A percentile compares a stretch with the other conserved stretches of the same genome.
phyloP scores from a whole-genome alignment of 176 grass and related monocot genomes.

The Calamus simplicifolius region DNA sequence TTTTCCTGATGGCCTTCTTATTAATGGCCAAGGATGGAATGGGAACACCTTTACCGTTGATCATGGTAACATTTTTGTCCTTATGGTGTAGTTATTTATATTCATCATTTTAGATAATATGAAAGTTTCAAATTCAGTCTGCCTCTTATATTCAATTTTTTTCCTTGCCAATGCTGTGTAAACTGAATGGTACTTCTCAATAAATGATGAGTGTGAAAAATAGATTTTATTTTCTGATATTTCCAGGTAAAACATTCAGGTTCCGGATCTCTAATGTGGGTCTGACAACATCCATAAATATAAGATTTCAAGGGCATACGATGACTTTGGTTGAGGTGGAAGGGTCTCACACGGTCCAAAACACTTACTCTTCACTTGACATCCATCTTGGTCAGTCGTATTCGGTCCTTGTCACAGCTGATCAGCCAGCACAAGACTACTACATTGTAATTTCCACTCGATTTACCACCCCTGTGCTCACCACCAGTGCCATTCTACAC shows the following conservation, averaged over 20 bases:
- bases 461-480: no score
- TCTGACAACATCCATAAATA: constrained; percentile 54
- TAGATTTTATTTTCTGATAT: not conserved
- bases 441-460: constrained; percentile 11
- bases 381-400: constrained; percentile 87
- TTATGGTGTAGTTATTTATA: not conserved
- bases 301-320: constrained; percentile 80
- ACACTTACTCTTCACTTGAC: constrained; percentile 65
- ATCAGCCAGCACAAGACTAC: constrained; percentile 60
- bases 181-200: not conserved
- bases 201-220: not conserved
- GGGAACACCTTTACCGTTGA: constrained; percentile 65
- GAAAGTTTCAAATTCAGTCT: no score
- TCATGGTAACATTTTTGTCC: constrained; percentile 21
- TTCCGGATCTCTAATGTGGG: constrained; percentile 86
- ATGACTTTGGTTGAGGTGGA: constrained; percentile 89
- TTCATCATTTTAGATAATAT: no score
- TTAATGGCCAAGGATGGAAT: constrained; percentile 51
- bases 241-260: constrained; percentile 57
- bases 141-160: no score
- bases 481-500: no score
- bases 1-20: constrained; percentile 58
- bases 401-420: constrained; percentile 64
- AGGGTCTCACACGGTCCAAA: constrained; percentile 75
- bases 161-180: no score